Conservation (phyloP, 305 asterid species). For the Coffea humblotiana region DNA sequence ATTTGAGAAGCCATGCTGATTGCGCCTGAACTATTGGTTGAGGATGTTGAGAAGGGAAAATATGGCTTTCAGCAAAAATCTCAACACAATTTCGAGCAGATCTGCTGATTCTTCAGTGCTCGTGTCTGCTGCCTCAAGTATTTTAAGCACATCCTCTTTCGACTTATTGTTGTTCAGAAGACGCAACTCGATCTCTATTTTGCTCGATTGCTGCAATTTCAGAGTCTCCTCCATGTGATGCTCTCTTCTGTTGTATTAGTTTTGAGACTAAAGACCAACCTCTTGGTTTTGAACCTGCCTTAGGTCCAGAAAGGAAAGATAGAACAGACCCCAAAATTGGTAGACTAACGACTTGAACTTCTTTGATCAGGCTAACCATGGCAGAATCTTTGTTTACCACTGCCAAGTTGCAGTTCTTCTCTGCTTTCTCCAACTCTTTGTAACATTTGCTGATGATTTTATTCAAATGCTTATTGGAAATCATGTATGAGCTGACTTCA, state of each 20-base stretch:
- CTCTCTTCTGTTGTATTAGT: slow-evolving; percentile 19
- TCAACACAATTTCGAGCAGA: slow-evolving; percentile 24
- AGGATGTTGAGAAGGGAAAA: slow-evolving; percentile 33
- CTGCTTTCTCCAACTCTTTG: slow-evolving; percentile 32
- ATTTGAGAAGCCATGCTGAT: neutral
- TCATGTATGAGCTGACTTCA: slow-evolving; percentile 24
- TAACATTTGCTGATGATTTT: slow-evolving; percentile 33
- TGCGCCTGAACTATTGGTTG: neutral
- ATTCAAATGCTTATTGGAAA: slow-evolving; percentile 30
- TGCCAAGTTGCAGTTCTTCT: slow-evolving; percentile 7
- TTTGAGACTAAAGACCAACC: slow-evolving; percentile 40
- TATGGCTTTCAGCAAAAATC: slow-evolving; percentile 25
- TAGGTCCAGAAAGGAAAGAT: slow-evolving; percentile 24
- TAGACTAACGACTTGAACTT: slow-evolving; percentile 31
- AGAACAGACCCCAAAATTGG: slow-evolving; percentile 24
- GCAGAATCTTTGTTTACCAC: slow-evolving; percentile 3
- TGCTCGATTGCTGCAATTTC: slow-evolving; percentile 8
- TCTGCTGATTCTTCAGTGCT: slow-evolving; percentile 33
- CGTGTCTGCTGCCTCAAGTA: slow-evolving; percentile 22
- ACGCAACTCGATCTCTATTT: slow-evolving; percentile 15
- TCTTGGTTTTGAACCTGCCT: slow-evolving; percentile 25
- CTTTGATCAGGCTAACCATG: slow-evolving; percentile 25
- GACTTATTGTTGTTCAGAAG: slow-evolving; percentile 18
- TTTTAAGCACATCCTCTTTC: slow-evolving; percentile 11
- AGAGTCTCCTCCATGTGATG: slow-evolving; percentile 13